Evolutionary conservation across 2,329 filamentous ascomycete species (phyloP).

Genomic region (Cryphonectria parasitica): DNA sequence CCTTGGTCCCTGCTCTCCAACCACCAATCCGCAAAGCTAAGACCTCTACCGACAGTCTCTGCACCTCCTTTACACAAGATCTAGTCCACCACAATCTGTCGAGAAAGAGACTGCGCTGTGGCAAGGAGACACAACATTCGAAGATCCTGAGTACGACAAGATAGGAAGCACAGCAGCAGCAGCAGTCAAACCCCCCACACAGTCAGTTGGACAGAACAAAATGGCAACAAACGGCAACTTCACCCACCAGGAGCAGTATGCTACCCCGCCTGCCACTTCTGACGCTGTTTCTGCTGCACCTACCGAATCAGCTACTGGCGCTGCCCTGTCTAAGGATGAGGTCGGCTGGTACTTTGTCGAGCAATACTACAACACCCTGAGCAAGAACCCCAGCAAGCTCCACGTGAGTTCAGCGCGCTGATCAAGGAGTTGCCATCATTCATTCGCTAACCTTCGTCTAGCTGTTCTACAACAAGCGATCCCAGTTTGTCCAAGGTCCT

Average conservation of each 20-base stretch:
- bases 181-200: slow-evolving; percentile 4
- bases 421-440: not conserved
- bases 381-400: slow-evolving; percentile 91
- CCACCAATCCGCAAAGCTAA: slow-evolving; percentile 6
- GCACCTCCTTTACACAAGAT: slow-evolving; percentile 1
- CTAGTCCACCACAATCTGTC: slow-evolving; percentile 1
- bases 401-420: slow-evolving; percentile 57
- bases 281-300: slow-evolving; percentile 36
- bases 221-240: slow-evolving; percentile 65
- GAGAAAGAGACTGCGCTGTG: not conserved
- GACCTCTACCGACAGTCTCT: not conserved
- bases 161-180: not conserved
- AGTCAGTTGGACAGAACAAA: slow-evolving; percentile 34
- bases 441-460: slow-evolving; percentile 36
- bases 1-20: not conserved
- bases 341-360: slow-evolving; percentile 99
- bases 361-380: slow-evolving; percentile 98
- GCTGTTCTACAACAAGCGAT: slow-evolving; percentile 96
- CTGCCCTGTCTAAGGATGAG: slow-evolving; percentile 77
- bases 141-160: not conserved
- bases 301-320: slow-evolving; percentile 37
- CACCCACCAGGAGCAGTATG: slow-evolving; percentile 49
- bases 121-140: not conserved
- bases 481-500: slow-evolving; percentile 89
- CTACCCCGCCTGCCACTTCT: slow-evolving; percentile 38